Percentiles rank a stretch among this genome's conserved stretches.
Evolutionary conservation across 1,284 basidiomycete species (phyloP).

Genomic region (Mycosarcoma mackinlayi): DNA sequence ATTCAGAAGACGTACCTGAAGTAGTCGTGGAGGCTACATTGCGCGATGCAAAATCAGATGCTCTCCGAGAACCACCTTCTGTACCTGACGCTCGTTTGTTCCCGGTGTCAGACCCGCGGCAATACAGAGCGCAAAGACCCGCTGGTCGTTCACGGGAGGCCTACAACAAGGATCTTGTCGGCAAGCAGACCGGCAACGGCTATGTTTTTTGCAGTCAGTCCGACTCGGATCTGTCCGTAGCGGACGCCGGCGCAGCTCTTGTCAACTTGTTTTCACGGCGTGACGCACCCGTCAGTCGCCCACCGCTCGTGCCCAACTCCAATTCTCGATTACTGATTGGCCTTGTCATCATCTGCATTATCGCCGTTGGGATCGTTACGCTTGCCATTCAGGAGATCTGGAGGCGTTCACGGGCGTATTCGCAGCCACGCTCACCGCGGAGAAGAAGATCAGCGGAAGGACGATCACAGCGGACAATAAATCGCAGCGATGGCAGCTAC

Average conservation of each 20-base stretch:
- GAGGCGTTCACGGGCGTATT: slow-evolving; percentile 6
- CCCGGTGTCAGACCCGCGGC: not conserved
- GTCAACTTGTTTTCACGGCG: slow-evolving; percentile 33
- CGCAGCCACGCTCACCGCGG: slow-evolving; percentile 33
- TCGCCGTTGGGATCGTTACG: slow-evolving; percentile 40
- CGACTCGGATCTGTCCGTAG: slow-evolving; percentile 21
- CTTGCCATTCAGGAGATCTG: slow-evolving; percentile 35
- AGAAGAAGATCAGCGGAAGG: slow-evolving; percentile 35
- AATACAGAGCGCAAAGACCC: slow-evolving; percentile 1
- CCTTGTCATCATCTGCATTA: slow-evolving; percentile 45
- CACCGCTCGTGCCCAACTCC: slow-evolving; percentile 47
- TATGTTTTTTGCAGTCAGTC: slow-evolving; percentile 34
- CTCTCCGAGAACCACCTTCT: not conserved
- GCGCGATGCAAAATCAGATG: slow-evolving; percentile 1
- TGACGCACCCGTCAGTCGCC: slow-evolving; percentile 34
- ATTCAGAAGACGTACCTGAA: not conserved
- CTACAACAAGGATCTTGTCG: slow-evolving; percentile 31
- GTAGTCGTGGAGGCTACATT: not conserved
- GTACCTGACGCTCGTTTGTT: slow-evolving; percentile 2
- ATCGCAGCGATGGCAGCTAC: slow-evolving; percentile 30
- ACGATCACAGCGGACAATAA: slow-evolving; percentile 13
- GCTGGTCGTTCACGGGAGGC: not conserved
- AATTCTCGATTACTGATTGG: slow-evolving; percentile 42
- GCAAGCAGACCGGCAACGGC: slow-evolving; percentile 44
- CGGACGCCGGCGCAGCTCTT: slow-evolving; percentile 25